A percentile compares a stretch with the other conserved stretches of the same genome.
phyloP scores from a whole-genome alignment of 116 monocot species.

The Phalaenopsis hybrid region DNA sequence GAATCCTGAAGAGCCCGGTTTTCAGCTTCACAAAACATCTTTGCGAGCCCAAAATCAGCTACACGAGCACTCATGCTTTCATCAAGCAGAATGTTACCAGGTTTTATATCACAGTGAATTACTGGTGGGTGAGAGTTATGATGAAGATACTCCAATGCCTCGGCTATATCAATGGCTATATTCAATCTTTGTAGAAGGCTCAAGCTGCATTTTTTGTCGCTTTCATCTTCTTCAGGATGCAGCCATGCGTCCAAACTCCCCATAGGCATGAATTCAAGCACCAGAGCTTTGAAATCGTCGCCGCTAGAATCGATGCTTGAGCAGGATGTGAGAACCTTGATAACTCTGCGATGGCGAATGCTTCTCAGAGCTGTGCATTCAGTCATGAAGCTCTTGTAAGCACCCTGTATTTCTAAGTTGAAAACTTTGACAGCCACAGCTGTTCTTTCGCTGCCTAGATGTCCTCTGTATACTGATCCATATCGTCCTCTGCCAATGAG shows the following conservation, averaged over 20 bases:
- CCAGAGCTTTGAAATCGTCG: slow-evolving; percentile 15
- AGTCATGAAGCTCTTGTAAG: slow-evolving; percentile 3
- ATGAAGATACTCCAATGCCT: slow-evolving; percentile 22
- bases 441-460: neutral
- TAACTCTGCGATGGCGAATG: neutral
- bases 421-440: slow-evolving; percentile 12
- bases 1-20: neutral
- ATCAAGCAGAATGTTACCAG: slow-evolving; percentile 5
- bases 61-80: slow-evolving; percentile 9
- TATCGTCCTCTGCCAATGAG: no score
- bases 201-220: neutral
- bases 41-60: slow-evolving; percentile 16
- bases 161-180: slow-evolving; percentile 17
- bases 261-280: slow-evolving; percentile 15
- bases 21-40: neutral
- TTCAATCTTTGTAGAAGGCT: neutral
- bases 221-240: slow-evolving; percentile 3
- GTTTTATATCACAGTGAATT: slow-evolving; percentile 15
- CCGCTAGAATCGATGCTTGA: slow-evolving; percentile 4
- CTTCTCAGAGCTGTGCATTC: slow-evolving; percentile 10
- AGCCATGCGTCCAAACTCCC: slow-evolving; percentile 18
- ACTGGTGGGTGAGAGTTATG: neutral
- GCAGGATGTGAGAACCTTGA: slow-evolving; percentile 6
- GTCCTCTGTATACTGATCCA: neutral
- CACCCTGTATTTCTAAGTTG: neutral